phyloP scores from a whole-genome alignment of 495 filamentous ascomycete species.

The Xylaria scruposa region DNA sequence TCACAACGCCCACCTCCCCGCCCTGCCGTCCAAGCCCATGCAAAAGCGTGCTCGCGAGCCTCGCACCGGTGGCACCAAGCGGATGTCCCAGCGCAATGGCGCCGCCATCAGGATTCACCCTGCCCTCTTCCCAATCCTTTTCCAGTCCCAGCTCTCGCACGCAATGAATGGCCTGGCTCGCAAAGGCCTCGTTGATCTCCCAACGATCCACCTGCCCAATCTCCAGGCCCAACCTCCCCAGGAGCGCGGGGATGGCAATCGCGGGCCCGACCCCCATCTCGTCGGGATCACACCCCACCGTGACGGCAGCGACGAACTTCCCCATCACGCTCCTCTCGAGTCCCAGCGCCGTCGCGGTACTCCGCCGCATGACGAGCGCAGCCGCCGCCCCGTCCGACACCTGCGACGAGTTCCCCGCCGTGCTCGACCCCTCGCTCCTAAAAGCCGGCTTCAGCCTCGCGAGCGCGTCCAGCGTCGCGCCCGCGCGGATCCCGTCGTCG shows the following conservation, averaged over 20 bases:
- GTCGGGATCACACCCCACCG: constrained; percentile 80
- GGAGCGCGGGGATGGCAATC: constrained; percentile 80
- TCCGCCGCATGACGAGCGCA: constrained; percentile 80
- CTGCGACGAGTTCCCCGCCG: constrained; percentile 87
- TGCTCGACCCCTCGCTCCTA: constrained; percentile 71
- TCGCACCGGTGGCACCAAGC: constrained; percentile 87
- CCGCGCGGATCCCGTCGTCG: constrained; percentile 83
- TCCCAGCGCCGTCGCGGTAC: constrained; percentile 77
- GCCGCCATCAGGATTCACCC: constrained; percentile 90
- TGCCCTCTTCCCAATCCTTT: constrained; percentile 61
- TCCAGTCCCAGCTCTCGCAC: constrained; percentile 74
- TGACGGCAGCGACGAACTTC: constrained; percentile 75
- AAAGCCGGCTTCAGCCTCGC: constrained; percentile 86
- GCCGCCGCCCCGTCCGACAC: constrained; percentile 89
- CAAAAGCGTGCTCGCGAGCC: constrained; percentile 79
- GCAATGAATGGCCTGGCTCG: constrained; percentile 85
- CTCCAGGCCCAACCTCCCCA: constrained; percentile 67
- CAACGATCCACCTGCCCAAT: constrained; percentile 80
- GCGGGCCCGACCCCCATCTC: constrained; percentile 95
- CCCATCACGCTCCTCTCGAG: constrained; percentile 72
- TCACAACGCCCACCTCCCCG: constrained; percentile 73
- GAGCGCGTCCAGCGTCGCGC: constrained; percentile 70
- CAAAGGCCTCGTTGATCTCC: constrained; percentile 98
- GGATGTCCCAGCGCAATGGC: constrained; percentile 94
- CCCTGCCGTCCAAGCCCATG: constrained; percentile 64